phyloP scores from a whole-genome alignment of 768 basidiomycete genomes.

The Tubosaeta brunneosetosa region DNA sequence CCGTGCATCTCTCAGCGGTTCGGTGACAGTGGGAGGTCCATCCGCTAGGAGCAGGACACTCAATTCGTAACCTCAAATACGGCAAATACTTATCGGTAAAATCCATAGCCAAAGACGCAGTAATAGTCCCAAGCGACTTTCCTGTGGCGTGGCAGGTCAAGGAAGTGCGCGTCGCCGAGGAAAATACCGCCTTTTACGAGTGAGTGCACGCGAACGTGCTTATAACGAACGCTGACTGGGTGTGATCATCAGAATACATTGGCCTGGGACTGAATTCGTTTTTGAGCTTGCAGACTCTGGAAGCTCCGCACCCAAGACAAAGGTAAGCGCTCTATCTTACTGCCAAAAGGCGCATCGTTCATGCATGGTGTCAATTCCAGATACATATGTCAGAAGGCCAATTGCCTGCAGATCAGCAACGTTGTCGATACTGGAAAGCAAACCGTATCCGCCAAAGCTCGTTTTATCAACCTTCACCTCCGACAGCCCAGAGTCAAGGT shows the following conservation, averaged over 20 bases:
- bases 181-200: conserved; percentile 28
- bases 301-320: conserved; percentile 26
- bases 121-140: conserved; percentile 24
- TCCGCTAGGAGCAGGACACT: conserved; percentile 27
- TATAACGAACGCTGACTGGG: not conserved
- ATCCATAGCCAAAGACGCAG: conserved; percentile 22
- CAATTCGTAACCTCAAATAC: conserved; percentile 29
- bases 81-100: conserved; percentile 28
- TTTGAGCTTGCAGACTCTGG: conserved; percentile 26
- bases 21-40: conserved; percentile 26
- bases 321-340: conserved; percentile 11
- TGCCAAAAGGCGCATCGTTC: not conserved
- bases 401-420: conserved; percentile 19
- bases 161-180: conserved; percentile 23
- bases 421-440: conserved; percentile 29
- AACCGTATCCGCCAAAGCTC: conserved; percentile 26
- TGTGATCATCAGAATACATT: conserved; percentile 19
- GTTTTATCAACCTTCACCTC: conserved; percentile 25
- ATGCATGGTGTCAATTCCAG: conserved; percentile 4
- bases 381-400: conserved; percentile 25
- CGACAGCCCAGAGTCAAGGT: conserved; percentile 8
- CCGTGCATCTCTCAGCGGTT: not conserved
- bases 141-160: conserved; percentile 26
- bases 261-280: conserved; percentile 26
- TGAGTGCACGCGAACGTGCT: conserved; percentile 1